phyloP scores from a whole-genome alignment of 139 green algal genomes.

The Chlamydomonas sp. region DNA sequence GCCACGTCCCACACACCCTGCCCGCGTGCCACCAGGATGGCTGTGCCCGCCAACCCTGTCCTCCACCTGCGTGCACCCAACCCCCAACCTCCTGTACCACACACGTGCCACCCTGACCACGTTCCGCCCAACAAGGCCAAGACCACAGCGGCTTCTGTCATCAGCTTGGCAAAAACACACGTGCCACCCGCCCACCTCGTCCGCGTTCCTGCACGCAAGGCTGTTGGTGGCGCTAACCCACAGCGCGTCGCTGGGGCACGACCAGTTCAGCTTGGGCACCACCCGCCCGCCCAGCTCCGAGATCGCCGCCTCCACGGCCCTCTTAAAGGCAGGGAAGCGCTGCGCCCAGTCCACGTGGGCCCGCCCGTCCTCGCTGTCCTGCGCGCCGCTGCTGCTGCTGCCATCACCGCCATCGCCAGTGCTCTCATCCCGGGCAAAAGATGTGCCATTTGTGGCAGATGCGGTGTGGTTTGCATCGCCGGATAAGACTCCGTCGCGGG shows the following conservation, averaged over 20 bases:
- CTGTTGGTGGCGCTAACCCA: slow-evolving; percentile 77
- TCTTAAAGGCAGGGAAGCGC: slow-evolving; percentile 51
- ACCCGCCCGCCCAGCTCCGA: slow-evolving; percentile 65
- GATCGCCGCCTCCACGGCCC: slow-evolving; percentile 67
- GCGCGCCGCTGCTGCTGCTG: neutral
- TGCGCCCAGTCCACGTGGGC: slow-evolving; percentile 8
- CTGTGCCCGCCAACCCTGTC: neutral
- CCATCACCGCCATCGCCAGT: slow-evolving; percentile 10
- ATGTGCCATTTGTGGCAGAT: neutral
- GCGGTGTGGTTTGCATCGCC: neutral
- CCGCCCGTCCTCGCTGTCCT: neutral
- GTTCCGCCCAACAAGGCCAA: neutral
- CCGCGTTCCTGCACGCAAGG: slow-evolving; percentile 51
- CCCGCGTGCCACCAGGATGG: neutral
- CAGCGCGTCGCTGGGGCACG: slow-evolving; percentile 85
- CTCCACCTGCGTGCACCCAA: neutral
- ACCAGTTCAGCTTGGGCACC: slow-evolving; percentile 95
- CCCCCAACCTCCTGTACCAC: neutral
- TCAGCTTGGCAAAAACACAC: too few relatives aligned
- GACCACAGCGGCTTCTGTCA: neutral
- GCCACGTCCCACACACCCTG: neutral
- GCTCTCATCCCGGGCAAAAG: neutral
- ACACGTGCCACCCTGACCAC: neutral
- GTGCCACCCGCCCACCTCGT: slow-evolving; percentile 46
- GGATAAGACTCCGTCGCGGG: neutral